Evolutionary conservation across 129 eudicot genomes (phyloP).

Genomic region (Erigeron canadensis): DNA sequence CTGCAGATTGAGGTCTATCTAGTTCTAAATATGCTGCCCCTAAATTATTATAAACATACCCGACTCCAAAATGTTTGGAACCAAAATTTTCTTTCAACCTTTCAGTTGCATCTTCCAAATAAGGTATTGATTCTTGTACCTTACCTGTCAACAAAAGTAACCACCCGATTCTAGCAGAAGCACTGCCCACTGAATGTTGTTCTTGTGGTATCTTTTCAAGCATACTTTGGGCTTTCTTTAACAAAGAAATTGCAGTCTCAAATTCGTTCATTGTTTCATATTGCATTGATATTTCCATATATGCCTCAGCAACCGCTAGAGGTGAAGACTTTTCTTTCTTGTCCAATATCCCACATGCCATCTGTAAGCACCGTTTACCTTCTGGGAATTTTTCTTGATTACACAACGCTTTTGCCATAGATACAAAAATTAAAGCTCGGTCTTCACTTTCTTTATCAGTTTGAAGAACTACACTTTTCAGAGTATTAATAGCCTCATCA

Average conservation of each 20-base stretch:
- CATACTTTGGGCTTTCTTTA: constrained; percentile 67
- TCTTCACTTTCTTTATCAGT: constrained; percentile 79
- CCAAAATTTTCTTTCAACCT: constrained; percentile 87
- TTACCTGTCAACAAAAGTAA: constrained; percentile 72
- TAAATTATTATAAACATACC: constrained; percentile 77
- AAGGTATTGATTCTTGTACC: constrained; percentile 68
- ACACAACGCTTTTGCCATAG: constrained; percentile 86
- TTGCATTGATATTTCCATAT: constrained; percentile 77
- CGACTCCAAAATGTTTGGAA: constrained; percentile 82
- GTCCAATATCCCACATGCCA: constrained; percentile 59
- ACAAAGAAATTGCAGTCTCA: constrained; percentile 73
- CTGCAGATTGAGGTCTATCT: constrained; percentile 89
- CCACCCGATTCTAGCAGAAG: constrained; percentile 91
- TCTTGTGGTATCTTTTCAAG: constrained; percentile 80
- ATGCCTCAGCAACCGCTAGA: constrained; percentile 62
- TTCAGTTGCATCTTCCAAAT: constrained; percentile 86
- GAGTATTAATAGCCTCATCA: constrained; percentile 67
- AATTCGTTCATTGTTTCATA: constrained; percentile 81
- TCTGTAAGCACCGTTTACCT: constrained; percentile 71
- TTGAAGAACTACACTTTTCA: constrained; percentile 62
- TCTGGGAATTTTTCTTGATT: constrained; percentile 68
- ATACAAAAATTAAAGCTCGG: constrained; percentile 71
- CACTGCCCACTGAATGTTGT: constrained; percentile 82
- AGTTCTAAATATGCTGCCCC: constrained; percentile 88
- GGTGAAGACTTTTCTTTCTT: constrained; percentile 59